Base-by-base conservation (phyloP, 345 rosid species). In the Ceriops decandra region DNA sequence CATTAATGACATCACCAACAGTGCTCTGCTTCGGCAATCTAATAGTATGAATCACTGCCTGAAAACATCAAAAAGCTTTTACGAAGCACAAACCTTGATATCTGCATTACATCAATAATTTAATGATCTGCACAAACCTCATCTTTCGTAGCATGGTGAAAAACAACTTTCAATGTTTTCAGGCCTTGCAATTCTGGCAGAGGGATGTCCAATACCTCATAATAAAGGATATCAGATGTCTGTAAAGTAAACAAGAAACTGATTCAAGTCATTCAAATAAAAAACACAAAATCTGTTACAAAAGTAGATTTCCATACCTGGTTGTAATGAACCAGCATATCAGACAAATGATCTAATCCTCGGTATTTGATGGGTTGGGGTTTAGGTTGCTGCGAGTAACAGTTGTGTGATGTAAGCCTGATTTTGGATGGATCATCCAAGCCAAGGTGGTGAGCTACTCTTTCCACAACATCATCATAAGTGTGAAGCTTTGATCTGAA, bases 331-430 rank as follows among this genome's bases (percentile, higher is more conserved):
- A 85, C 85, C 75, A 92, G 75, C 98, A 95, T 95, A 68, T 92
- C 97, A 64, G 91, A 82, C 75, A 95, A 82, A 85, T 79, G 96
- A 68, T 90, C 92, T 62, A 90, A 86, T 73, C 99, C 99, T 63
- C 85, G 93, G 79, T 85, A 91, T 78, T 88, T 91, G 49, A 95
- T 87, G 21, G 98, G 91, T 74, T 87, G 93, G 61, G 99, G 97
- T 79, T 95, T 95, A 62, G 99, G 98, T 82, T 95, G 99, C 82
- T 90, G 99, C 52, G 98, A 91, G 80, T 95, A 90, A 82, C 98
- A 95, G 79, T 95, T 95, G 79, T 95, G 99, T 81, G 99, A 82
- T 47, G 99, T 95, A 53, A 95, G 93, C 86, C 99, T 86, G 66
- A 95, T 81, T 86, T 88, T 91, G 54, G 93, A 86, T 65, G 98